phyloP scores from a whole-genome alignment of 306 rosid genomes.

The Rosa multiflora region DNA sequence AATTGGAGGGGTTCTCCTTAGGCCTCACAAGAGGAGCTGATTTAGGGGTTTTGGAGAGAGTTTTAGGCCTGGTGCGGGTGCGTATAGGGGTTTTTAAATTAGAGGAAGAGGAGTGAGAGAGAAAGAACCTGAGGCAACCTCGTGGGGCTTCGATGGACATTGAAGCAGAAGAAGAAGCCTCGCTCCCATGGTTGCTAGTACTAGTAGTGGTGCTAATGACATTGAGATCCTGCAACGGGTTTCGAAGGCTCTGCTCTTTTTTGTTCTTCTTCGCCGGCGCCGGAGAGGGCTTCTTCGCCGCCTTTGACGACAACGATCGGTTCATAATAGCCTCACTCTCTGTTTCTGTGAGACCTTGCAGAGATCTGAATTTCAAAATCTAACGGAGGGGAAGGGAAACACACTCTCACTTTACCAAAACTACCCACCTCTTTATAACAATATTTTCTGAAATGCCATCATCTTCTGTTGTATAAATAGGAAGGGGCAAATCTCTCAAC shows the following conservation, averaged over 20 bases:
- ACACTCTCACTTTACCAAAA: not conserved
- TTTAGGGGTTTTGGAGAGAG: constrained; percentile 46
- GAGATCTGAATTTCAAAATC: constrained; percentile 22
- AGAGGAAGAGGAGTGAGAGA: constrained; percentile 46
- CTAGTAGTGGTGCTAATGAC: constrained; percentile 37
- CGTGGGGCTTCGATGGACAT: constrained; percentile 55
- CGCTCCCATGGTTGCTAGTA: constrained; percentile 47
- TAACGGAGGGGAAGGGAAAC: not conserved
- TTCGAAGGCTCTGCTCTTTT: constrained; percentile 35
- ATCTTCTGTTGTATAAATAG: not conserved
- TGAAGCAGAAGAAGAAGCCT: constrained; percentile 36
- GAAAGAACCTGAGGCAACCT: constrained; percentile 78
- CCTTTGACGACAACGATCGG: constrained; percentile 48
- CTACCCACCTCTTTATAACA: not conserved
- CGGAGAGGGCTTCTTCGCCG: constrained; percentile 39
- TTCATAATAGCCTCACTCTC: constrained; percentile 46
- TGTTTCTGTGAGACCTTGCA: constrained; percentile 1
- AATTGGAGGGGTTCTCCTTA: constrained; percentile 47
- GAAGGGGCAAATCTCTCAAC: not conserved
- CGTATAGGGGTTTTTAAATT: constrained; percentile 42
- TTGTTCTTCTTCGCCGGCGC: constrained; percentile 31
- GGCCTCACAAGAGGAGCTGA: constrained; percentile 35
- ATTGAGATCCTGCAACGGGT: constrained; percentile 57
- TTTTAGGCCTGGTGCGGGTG: constrained; percentile 19
- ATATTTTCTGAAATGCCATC: constrained; percentile 14